These are phyloP conservation scores for Podila horticola DNA, from an alignment of 192 early-diverging fungal species.

Conservation along the genomic window DNA sequence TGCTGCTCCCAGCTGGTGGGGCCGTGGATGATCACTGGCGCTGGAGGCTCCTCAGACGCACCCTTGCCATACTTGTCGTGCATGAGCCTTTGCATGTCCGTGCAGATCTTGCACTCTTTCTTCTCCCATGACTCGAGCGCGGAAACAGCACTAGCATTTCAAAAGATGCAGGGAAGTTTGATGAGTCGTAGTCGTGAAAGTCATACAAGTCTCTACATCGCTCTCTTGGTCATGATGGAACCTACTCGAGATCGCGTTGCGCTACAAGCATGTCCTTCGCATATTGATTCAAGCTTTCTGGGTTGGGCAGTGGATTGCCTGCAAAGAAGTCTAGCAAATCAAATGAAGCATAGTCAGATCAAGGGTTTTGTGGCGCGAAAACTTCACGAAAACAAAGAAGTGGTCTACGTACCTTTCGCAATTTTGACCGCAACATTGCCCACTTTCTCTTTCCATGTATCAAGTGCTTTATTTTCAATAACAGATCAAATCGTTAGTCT, in stretches of 20 bases:
- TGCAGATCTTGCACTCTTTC: constrained; percentile 77
- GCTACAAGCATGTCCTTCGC: constrained; percentile 53
- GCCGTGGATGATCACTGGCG: constrained; percentile 74
- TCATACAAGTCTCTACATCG: background rate
- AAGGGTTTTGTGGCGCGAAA: constrained; percentile 15
- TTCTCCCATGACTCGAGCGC: constrained; percentile 71
- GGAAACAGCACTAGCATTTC: constrained; percentile 25
- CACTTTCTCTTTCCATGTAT: constrained; percentile 66
- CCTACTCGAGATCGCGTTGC: constrained; percentile 52
- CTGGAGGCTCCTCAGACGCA: constrained; percentile 14
- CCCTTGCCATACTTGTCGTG: constrained; percentile 15
- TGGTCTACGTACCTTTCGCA: constrained; percentile 51
- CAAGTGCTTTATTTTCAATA: constrained; percentile 47
- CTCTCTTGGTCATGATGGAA: constrained; percentile 33
- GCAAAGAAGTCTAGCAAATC: constrained; percentile 53
- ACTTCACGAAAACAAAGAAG: constrained; percentile 1
- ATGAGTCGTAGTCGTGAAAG: background rate
- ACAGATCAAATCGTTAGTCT: background rate
- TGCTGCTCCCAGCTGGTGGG: constrained; percentile 81
- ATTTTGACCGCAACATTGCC: constrained; percentile 62
- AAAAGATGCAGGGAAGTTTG: constrained; percentile 28
- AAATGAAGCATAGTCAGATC: background rate
- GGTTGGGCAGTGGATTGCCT: constrained; percentile 41
- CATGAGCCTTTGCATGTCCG: constrained; percentile 49
- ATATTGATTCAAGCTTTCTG: constrained; percentile 34